Conservation (phyloP, 2,329 filamentous ascomycete genomes). For the Arthrobotrys pseudoclavata region DNA sequence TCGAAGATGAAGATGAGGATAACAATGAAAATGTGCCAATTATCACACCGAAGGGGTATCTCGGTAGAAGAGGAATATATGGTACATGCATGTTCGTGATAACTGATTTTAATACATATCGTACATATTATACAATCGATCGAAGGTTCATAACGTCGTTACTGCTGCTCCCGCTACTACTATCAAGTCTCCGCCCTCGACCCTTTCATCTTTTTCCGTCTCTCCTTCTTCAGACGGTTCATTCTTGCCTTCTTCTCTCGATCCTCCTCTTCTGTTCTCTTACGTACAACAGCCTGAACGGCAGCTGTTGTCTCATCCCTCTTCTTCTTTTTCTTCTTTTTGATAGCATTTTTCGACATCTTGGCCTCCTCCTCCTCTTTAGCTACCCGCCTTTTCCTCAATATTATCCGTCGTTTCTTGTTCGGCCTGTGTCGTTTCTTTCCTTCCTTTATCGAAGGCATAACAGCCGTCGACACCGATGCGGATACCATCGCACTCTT, state of each 20-base stretch:
- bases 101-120: too few relatives aligned
- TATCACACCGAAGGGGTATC: neutral
- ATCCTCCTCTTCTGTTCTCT: constrained; percentile 52
- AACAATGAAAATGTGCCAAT: too few relatives aligned
- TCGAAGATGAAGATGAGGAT: too few relatives aligned
- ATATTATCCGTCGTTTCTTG: constrained; percentile 46
- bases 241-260: constrained; percentile 52
- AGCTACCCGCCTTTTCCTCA: constrained; percentile 22
- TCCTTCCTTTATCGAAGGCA: neutral
- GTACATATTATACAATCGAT: too few relatives aligned
- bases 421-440: constrained; percentile 41
- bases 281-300: constrained; percentile 38
- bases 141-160: too few relatives aligned
- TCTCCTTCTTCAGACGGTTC: constrained; percentile 50
- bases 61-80: neutral
- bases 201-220: constrained; percentile 43
- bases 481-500: constrained; percentile 1
- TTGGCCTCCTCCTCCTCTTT: constrained; percentile 28
- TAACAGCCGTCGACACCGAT: neutral
- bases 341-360: constrained; percentile 38
- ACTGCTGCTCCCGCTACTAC: too few relatives aligned
- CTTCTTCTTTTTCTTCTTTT: constrained; percentile 49
- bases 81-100: neutral
- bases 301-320: constrained; percentile 24
- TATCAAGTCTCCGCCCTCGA: neutral